phyloP scores from a whole-genome alignment of 768 basidiomycete species.

The Agrocybe pediades region DNA sequence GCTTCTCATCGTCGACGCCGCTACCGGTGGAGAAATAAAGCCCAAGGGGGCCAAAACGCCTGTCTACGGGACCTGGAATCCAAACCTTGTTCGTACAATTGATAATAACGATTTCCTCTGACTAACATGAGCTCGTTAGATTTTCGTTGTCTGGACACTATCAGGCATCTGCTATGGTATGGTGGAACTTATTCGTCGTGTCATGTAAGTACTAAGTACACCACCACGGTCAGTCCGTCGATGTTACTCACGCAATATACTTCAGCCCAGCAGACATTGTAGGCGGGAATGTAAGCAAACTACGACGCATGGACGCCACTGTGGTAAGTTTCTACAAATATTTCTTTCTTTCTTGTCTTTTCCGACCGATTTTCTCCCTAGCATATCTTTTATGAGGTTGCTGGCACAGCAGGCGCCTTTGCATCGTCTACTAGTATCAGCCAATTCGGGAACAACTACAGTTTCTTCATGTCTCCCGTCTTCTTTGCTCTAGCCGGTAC shows the following conservation, averaged over 20 bases:
- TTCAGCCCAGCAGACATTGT: conserved; percentile 33
- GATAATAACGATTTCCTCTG: neutral
- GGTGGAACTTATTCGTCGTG: conserved; percentile 37
- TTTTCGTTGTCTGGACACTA: conserved; percentile 35
- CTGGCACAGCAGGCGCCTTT: conserved; percentile 31
- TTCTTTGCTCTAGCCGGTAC: conserved; percentile 29
- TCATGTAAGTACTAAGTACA: conserved; percentile 23
- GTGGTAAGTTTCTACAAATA: conserved; percentile 19
- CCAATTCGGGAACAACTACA: conserved; percentile 33
- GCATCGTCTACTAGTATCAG: conserved; percentile 31
- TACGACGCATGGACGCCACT: conserved; percentile 34
- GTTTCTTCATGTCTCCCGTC: conserved; percentile 33
- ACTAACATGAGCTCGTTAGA: conserved; percentile 14
- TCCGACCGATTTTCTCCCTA: conserved; percentile 2
- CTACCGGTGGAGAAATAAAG: conserved; percentile 31
- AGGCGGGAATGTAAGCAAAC: conserved; percentile 31
- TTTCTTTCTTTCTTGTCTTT: neutral
- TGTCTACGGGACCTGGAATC: conserved; percentile 29
- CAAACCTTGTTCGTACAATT: conserved; percentile 23
- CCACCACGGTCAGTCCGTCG: neutral
- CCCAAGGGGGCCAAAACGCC: conserved; percentile 15
- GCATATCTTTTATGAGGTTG: conserved; percentile 34
- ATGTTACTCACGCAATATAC: neutral
- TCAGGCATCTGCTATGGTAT: conserved; percentile 33
- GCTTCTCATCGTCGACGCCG: conserved; percentile 32